Conservation (phyloP, 495 filamentous ascomycete genomes). For the Terfezia claveryi region DNA sequence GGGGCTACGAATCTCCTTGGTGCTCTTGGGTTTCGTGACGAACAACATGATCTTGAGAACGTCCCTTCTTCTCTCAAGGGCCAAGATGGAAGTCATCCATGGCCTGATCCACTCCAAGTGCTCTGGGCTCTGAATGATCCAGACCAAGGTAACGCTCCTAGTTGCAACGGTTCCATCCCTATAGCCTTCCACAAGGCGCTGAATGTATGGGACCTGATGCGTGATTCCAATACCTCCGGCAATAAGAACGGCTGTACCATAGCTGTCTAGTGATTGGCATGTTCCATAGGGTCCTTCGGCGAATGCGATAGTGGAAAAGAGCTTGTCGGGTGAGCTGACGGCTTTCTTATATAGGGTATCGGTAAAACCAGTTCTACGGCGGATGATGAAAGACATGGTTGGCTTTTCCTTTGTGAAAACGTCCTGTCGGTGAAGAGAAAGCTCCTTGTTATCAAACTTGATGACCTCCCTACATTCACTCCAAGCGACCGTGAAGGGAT, state of each 20-base stretch:
- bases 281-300: constrained; percentile 73
- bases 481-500: constrained; percentile 48
- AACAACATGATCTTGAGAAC: constrained; percentile 71
- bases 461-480: constrained; percentile 31
- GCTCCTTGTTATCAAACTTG: constrained; percentile 25
- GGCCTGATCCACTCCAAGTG: constrained; percentile 79
- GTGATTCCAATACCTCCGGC: constrained; percentile 79
- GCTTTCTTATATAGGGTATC: constrained; percentile 48
- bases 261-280: constrained; percentile 42
- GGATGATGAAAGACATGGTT: constrained; percentile 55
- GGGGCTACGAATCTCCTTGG: constrained; percentile 59
- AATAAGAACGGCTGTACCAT: constrained; percentile 70
- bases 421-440: constrained; percentile 35
- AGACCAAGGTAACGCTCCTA: constrained; percentile 60
- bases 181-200: constrained; percentile 49
- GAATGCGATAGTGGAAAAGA: constrained; percentile 37
- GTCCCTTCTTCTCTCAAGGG: constrained; percentile 60
- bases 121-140: constrained; percentile 74
- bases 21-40: constrained; percentile 60
- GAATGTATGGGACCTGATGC: constrained; percentile 59
- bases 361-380: constrained; percentile 68
- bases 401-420: constrained; percentile 35
- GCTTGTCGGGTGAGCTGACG: constrained; percentile 32
- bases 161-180: constrained; percentile 50
- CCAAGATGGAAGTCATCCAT: constrained; percentile 89